Conservation (phyloP, 257 asterid genomes). For the Fraxinus excelsior region DNA sequence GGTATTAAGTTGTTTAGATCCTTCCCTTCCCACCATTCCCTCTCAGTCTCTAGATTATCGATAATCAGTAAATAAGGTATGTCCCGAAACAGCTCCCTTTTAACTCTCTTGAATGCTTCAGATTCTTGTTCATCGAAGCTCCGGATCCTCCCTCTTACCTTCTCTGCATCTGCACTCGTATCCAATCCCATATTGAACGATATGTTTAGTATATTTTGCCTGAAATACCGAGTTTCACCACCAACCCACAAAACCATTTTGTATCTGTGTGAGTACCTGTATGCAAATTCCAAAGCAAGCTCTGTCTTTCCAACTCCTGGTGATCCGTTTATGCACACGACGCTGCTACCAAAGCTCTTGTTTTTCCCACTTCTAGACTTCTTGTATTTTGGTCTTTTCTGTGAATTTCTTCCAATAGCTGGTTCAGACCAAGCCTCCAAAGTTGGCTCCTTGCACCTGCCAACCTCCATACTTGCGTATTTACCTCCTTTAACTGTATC, state of each 20-base stretch:
- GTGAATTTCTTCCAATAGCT: constrained; percentile 33
- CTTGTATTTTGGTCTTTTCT: constrained; percentile 22
- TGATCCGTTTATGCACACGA: constrained; percentile 68
- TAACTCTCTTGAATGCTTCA: constrained; percentile 72
- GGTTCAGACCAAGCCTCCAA: constrained; percentile 49
- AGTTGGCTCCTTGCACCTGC: constrained; percentile 40
- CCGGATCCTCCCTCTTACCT: constrained; percentile 74
- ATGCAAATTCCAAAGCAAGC: constrained; percentile 76
- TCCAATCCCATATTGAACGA: constrained; percentile 66
- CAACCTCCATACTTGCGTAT: constrained; percentile 42
- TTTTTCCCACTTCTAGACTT: constrained; percentile 59
- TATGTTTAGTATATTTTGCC: constrained; percentile 71
- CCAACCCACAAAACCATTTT: constrained; percentile 92
- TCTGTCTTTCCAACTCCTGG: constrained; percentile 86
- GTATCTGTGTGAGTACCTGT: constrained; percentile 67
- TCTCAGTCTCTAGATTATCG: constrained; percentile 75
- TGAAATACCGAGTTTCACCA: constrained; percentile 70
- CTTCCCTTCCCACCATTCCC: constrained; percentile 97
- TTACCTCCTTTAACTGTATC: constrained; percentile 33
- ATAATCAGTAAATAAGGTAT: constrained; percentile 83
- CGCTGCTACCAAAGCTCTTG: constrained; percentile 50
- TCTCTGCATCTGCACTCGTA: constrained; percentile 86
- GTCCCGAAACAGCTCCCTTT: constrained; percentile 44
- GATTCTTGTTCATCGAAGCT: constrained; percentile 84
- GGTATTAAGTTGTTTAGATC: constrained; percentile 82